Evolutionary conservation across 1,284 basidiomycete genomes (phyloP), one percentile per base, ranked within the genome.

Genomic region (Phlebopus sp.): DNA sequence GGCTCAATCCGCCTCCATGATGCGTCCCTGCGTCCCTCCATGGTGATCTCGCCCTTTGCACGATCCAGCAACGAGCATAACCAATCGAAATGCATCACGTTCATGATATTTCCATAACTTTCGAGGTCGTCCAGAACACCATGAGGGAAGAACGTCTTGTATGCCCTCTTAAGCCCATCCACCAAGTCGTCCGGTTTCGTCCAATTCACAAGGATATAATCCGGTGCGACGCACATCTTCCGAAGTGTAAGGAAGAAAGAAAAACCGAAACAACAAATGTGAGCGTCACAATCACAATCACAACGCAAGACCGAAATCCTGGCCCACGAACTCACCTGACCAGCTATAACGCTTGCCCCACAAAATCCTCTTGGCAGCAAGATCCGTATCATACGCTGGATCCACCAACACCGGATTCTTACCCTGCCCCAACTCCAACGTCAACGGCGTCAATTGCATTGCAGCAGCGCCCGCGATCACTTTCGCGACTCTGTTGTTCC

Each of bases 401-500:
- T n/a, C n/a, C n/a, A n/a, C n/a, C n/a, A n/a, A n/a, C n/a, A n/a
- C n/a, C n/a, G n/a, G n/a, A n/a, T n/a, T n/a, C n/a, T n/a, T n/a
- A n/a, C n/a, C n/a, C n/a, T n/a, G n/a, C n/a, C n/a, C n/a, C n/a
- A n/a, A n/a, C n/a, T n/a, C n/a, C n/a, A n/a, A 75, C 1, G 82
- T 77, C 35, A 77, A 67, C 3, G 84, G 82, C 5, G 83, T 84
- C 27, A 86, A 73, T 51, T 79, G 73, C 60, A 79, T 78, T 14
- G 81, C 83, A 0, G 83, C 84, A 2, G 83, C 84, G 8, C 68
- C 68, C 7, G 82, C 76, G 31, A 86, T 64, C 55, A 87, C 78
- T 42, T 77, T 74, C 15, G 78, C 85, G 11, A 86, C 75, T n/a
- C 62, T 63, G 19, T 59, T 50, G 48, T 63, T 66, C 9, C 72